Evolutionary conservation across 179 eudicot species (phyloP), one percentile per base, ranked within the genome.

Genomic region (Sideroxylon spinosum): DNA sequence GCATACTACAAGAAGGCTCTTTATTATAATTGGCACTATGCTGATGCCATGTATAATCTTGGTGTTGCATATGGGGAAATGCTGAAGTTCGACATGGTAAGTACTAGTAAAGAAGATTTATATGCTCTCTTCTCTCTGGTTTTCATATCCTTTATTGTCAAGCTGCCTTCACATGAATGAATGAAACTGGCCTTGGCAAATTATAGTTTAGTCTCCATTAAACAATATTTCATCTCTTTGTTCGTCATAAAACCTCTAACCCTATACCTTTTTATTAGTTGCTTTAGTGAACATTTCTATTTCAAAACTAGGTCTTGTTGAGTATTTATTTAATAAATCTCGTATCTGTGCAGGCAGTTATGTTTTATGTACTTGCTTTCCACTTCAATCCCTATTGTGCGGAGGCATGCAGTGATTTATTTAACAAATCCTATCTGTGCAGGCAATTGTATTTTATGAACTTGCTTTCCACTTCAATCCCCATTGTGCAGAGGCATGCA

Each of bases 61-160:
- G 99, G 99, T 26, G 99, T 96, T 84, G 99, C 99, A 26, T 96
- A 96, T 91, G 99, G 99, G 75, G 99, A 96, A 89, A 91, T 96
- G 98, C 87, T 96, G 84, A 91, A 90, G 85, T 96, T 96, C 86
- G 99, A 96, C 84, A 94, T 88, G 97, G 99, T 96, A 92, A 80
- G 84, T 79, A 67, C 32, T 37, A 19, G 25, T n/a, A 52, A 12
- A 25, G 46, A 52, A 6, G 17, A 60, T 14, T 78, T 70, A 37
- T 44, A 9, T 57, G 0, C 76, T 72, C 63, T 53, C 67, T 57
- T 28, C 17, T 67, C 16, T 57, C 10, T 32, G 26, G 23, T 4
- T 55, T 23, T 60, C 7, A 22, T 73, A 17, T 56, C 52, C 68
- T 26, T 44, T 57, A 14, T n/a, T 32, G 19, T 44, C n/a, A 28